Percentiles rank a stretch among this genome's conserved stretches.
phyloP scores from a whole-genome alignment of 148 eudicot species.

The Euryodendron excelsum region DNA sequence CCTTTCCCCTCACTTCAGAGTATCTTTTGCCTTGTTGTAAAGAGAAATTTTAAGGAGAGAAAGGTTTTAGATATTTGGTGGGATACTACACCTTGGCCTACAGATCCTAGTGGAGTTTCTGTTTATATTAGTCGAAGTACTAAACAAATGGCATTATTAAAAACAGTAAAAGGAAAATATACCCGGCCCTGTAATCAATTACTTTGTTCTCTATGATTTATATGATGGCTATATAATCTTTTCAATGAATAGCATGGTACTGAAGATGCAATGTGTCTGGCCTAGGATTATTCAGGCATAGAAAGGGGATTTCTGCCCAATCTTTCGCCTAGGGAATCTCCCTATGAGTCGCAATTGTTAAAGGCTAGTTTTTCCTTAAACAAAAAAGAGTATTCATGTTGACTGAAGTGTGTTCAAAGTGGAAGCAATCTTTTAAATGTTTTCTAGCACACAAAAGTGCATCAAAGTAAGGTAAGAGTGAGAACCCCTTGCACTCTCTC shows the following conservation, averaged over 20 bases:
- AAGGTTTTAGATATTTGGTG: conserved; percentile 1
- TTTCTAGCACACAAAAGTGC: background rate
- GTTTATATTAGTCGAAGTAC: background rate
- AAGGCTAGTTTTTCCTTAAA: background rate
- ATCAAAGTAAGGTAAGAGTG: no score
- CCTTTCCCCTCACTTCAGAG: no score
- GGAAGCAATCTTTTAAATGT: background rate
- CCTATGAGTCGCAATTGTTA: no score
- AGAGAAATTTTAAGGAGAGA: no score
- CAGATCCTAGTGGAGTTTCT: conserved; percentile 2
- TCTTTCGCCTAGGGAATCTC: no score
- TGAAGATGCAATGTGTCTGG: background rate
- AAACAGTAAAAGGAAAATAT: background rate
- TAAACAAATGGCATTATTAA: background rate
- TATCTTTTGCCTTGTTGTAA: background rate
- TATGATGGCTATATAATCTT: background rate
- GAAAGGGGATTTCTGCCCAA: background rate
- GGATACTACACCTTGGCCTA: conserved; percentile 7
- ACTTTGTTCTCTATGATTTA: background rate
- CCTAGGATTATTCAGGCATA: background rate
- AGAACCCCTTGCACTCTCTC: no score
- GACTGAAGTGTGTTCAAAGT: background rate
- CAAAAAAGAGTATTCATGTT: background rate
- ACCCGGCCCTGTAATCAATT: background rate
- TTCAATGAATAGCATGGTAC: background rate